Percentiles rank a stretch among this genome's conserved stretches.
These are phyloP conservation scores for Ganoderma sinense DNA, from an alignment of 1,284 basidiomycete genomes.

Conservation along the genomic window DNA sequence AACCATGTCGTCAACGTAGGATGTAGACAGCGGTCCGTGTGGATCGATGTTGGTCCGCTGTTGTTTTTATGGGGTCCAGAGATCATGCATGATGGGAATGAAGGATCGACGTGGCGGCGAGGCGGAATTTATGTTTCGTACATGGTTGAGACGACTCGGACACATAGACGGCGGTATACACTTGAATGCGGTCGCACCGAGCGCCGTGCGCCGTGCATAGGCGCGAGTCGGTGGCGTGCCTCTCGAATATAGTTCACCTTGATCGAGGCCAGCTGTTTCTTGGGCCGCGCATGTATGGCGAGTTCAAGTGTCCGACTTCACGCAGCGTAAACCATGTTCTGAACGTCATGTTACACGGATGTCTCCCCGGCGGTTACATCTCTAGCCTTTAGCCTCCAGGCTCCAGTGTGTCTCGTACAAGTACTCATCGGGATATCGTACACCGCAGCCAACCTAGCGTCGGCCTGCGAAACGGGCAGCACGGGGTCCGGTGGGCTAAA, in stretches of 20 bases:
- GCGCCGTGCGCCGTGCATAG: too few species aligned
- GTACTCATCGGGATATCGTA: neutral
- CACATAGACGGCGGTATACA: too few species aligned
- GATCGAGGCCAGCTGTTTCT: too few species aligned
- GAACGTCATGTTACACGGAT: neutral
- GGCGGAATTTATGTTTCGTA: neutral
- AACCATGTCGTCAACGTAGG: neutral
- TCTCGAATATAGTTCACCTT: too few species aligned
- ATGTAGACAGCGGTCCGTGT: neutral
- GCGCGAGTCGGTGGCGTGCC: too few species aligned
- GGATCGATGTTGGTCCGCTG: neutral
- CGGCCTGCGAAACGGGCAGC: neutral
- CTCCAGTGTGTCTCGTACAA: neutral
- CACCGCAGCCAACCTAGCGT: slow-evolving; percentile 1
- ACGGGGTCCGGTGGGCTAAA: too few species aligned
- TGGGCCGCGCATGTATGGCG: too few species aligned
- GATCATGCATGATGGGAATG: neutral
- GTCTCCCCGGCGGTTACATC: too few species aligned
- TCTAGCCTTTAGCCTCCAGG: neutral
- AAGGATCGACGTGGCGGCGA: neutral
- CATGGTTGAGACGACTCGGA: neutral
- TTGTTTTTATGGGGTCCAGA: neutral
- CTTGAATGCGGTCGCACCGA: too few species aligned
- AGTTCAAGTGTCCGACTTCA: neutral
- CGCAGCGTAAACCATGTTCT: neutral